Conservation (phyloP, 805 yeast genomes). For the Candida insectalens region DNA sequence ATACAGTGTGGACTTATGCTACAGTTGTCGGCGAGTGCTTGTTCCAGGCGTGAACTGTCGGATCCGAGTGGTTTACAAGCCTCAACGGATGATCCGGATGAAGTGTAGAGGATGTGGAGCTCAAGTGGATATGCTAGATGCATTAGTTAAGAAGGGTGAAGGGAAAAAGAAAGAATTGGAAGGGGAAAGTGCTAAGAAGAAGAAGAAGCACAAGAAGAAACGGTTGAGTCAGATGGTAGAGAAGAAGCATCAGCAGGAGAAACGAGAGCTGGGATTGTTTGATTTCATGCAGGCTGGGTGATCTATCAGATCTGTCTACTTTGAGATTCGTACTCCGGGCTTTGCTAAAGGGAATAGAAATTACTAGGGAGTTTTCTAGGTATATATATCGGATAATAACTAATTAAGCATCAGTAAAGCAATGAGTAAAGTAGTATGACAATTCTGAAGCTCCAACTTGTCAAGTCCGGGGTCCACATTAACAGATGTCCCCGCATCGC, state of each 20-base stretch:
- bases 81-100: not conserved
- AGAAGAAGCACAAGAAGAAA: constrained; percentile 13
- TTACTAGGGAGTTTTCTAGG: too few relatives aligned
- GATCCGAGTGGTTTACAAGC: too few relatives aligned
- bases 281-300: constrained; percentile 18
- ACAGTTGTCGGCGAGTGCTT: constrained; percentile 5
- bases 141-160: not conserved
- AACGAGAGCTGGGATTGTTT: constrained; percentile 14
- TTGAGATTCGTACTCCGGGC: too few relatives aligned
- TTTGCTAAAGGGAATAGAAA: too few relatives aligned
- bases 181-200: constrained; percentile 4
- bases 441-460: too few relatives aligned
- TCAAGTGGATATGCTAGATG: not conserved
- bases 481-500: too few relatives aligned
- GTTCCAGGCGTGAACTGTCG: constrained; percentile 8
- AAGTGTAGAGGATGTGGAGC: not conserved
- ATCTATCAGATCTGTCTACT: not conserved
- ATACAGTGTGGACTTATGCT: constrained; percentile 4
- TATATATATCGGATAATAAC: too few relatives aligned
- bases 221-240: constrained; percentile 15
- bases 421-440: too few relatives aligned
- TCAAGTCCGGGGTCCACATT: too few relatives aligned
- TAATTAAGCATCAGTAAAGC: too few relatives aligned
- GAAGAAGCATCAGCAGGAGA: constrained; percentile 11
- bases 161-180: constrained; percentile 1